Percentiles rank a stretch among this genome's conserved stretches.
These are phyloP conservation scores for Withania somnifera DNA, from an alignment of 305 asterid genomes.

Conservation along the genomic window DNA sequence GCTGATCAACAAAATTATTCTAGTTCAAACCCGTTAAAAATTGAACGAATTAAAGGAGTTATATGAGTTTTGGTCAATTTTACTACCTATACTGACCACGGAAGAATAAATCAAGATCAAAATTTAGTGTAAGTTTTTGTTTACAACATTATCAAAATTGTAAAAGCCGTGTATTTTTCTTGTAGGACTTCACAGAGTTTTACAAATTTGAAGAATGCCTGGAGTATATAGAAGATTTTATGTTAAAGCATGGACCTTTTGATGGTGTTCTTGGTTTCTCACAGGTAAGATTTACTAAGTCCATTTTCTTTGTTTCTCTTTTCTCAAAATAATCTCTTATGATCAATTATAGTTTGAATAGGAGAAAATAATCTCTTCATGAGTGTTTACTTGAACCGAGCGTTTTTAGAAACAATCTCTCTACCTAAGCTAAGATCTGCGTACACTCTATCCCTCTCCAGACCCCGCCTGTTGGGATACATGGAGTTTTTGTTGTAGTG, in stretches of 20 bases:
- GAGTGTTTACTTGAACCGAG: no score
- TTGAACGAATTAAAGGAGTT: neutral
- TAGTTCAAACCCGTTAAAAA: neutral
- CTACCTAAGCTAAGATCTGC: neutral
- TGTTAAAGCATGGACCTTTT: constrained; percentile 25
- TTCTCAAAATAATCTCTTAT: neutral
- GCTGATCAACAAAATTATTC: no score
- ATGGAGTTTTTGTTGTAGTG: neutral
- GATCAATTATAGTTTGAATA: neutral
- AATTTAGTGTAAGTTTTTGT: neutral
- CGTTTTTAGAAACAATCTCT: neutral
- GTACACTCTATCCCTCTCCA: no score
- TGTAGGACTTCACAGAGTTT: constrained; percentile 19
- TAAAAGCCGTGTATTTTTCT: neutral
- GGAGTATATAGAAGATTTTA: constrained; percentile 15
- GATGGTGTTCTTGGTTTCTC: constrained; percentile 35
- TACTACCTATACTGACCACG: no score
- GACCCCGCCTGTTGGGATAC: no score
- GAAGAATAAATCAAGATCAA: neutral
- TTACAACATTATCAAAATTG: neutral
- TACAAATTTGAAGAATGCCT: constrained; percentile 22
- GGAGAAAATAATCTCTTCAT: neutral
- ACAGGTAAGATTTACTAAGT: constrained; percentile 11
- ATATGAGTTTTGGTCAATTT: neutral
- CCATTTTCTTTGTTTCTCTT: neutral